These are phyloP conservation scores for Lathyrus aphaca DNA, from an alignment of 306 rosid genomes.

Conservation along the genomic window DNA sequence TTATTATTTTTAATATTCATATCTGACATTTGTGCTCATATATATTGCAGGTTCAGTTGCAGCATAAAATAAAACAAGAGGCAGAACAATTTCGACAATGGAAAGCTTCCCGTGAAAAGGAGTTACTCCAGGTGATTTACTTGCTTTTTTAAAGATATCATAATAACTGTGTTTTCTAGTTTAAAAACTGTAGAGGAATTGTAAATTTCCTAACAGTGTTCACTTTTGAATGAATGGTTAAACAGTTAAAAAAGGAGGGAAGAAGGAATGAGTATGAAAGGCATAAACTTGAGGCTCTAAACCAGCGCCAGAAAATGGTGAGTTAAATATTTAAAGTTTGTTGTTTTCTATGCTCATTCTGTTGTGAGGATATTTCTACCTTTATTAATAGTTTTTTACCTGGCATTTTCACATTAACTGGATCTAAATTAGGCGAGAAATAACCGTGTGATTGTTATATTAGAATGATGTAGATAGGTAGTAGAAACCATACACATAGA, in stretches of 20 bases:
- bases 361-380: conserved; percentile 14
- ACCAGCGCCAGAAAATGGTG: conserved; percentile 80
- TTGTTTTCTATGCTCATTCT: conserved; percentile 26
- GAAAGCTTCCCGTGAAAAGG: conserved; percentile 84
- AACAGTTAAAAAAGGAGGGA: conserved; percentile 83
- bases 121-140: conserved; percentile 72
- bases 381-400: conserved; percentile 1
- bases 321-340: conserved; percentile 31
- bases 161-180: conserved; percentile 25
- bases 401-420: neutral
- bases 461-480: conserved; percentile 6
- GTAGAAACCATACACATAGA: conserved; percentile 25
- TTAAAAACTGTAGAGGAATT: neutral
- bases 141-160: conserved; percentile 30
- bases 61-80: conserved; percentile 79
- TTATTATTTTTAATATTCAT: conserved; percentile 23
- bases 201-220: conserved; percentile 21
- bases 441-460: conserved; percentile 15
- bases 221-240: no score
- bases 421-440: conserved; percentile 13
- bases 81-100: conserved; percentile 82
- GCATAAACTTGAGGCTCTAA: conserved; percentile 81
- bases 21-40: conserved; percentile 29
- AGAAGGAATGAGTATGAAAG: conserved; percentile 78
- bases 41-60: conserved; percentile 71